Evolutionary conservation across 495 filamentous ascomycete genomes (phyloP).

Genomic region (Penicillium waksmanii): DNA sequence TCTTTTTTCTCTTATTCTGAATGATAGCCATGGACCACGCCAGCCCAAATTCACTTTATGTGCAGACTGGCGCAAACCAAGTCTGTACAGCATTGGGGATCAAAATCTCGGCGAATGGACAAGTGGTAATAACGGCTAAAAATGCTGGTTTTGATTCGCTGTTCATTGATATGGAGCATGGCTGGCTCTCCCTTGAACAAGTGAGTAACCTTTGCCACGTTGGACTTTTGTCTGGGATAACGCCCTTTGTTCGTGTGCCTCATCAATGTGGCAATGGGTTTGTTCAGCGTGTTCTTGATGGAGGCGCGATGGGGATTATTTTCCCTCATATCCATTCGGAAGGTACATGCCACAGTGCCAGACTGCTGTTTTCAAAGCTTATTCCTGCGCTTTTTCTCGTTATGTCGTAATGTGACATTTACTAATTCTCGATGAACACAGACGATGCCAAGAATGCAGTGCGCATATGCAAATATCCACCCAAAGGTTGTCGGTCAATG

Average conservation of each 20-base stretch:
- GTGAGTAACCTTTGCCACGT: too few relatives aligned
- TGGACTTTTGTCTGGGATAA: not conserved
- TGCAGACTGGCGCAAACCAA: too few relatives aligned
- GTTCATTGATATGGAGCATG: too few relatives aligned
- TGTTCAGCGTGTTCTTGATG: not conserved
- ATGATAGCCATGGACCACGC: too few relatives aligned
- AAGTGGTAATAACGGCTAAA: too few relatives aligned
- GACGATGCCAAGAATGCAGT: not conserved
- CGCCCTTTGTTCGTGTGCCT: not conserved
- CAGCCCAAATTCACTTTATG: too few relatives aligned
- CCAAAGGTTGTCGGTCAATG: not conserved
- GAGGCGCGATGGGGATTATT: not conserved
- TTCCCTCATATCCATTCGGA: not conserved
- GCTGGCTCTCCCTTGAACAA: too few relatives aligned
- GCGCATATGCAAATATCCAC: not conserved
- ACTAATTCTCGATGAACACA: not conserved
- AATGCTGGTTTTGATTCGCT: too few relatives aligned
- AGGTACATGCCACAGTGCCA: not conserved
- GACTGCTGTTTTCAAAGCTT: not conserved
- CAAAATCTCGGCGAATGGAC: too few relatives aligned
- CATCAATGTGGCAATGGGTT: not conserved
- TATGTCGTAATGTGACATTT: not conserved
- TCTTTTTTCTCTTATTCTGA: too few relatives aligned
- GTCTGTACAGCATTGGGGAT: too few relatives aligned
- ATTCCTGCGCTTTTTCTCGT: not conserved